Evolutionary conservation across 257 asterid species (phyloP).

Genomic region (Scutellaria galericulata): DNA sequence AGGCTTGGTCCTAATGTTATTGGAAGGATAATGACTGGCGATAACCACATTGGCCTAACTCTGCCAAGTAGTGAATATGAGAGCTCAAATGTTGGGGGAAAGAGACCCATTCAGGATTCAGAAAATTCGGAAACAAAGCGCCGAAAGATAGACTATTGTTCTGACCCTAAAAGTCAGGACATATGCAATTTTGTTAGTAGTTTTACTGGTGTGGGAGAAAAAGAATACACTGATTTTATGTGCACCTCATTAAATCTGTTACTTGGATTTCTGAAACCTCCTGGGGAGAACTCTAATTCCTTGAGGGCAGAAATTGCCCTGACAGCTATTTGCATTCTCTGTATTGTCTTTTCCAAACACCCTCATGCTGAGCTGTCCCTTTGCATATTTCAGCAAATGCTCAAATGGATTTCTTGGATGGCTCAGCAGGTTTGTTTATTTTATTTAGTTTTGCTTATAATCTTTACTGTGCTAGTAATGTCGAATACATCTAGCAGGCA

Average conservation of each 20-base stretch:
- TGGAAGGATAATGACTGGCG: slow-evolving; percentile 45
- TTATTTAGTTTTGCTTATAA: slow-evolving; percentile 31
- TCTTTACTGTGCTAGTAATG: slow-evolving; percentile 30
- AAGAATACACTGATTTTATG: slow-evolving; percentile 68
- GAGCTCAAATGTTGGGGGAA: slow-evolving; percentile 56
- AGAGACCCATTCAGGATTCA: slow-evolving; percentile 58
- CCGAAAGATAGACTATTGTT: slow-evolving; percentile 53
- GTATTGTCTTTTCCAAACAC: slow-evolving; percentile 69
- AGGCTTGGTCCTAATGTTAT: slow-evolving; percentile 62
- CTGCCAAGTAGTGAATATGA: slow-evolving; percentile 37
- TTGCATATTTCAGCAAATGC: slow-evolving; percentile 59
- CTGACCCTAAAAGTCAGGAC: slow-evolving; percentile 43
- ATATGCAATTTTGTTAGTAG: slow-evolving; percentile 33
- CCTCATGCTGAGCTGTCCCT: slow-evolving; percentile 61
- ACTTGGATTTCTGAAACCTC: slow-evolving; percentile 75
- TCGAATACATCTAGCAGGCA: slow-evolving; percentile 57
- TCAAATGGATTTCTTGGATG: slow-evolving; percentile 84
- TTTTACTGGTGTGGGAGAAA: slow-evolving; percentile 48
- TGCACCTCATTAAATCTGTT: slow-evolving; percentile 57
- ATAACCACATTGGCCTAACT: slow-evolving; percentile 38
- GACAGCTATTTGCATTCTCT: slow-evolving; percentile 72
- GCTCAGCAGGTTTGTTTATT: slow-evolving; percentile 67
- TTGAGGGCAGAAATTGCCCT: slow-evolving; percentile 62
- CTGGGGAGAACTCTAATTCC: slow-evolving; percentile 49
- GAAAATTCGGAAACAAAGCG: slow-evolving; percentile 60